A percentile compares a stretch with the other conserved stretches of the same genome.
These are phyloP conservation scores for Pythium oligandrum DNA, from an alignment of 352 stramenopile species.

Conservation along the genomic window DNA sequence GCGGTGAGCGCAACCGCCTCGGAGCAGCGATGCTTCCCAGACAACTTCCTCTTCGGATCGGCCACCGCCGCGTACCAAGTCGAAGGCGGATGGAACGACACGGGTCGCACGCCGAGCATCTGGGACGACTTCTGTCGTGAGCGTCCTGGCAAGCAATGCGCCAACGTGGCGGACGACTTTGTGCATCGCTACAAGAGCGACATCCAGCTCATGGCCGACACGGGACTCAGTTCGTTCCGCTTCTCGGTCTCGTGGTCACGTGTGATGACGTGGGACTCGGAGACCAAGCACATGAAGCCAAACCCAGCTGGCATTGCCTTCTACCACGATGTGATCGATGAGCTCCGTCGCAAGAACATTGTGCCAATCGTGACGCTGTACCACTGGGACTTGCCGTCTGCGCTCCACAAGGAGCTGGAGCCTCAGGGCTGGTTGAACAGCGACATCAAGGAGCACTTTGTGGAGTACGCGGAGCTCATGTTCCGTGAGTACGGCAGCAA, in stretches of 20 bases:
- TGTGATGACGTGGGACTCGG: conserved; percentile 79
- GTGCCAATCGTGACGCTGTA: conserved; percentile 94
- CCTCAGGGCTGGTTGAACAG: conserved; percentile 71
- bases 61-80: conserved; percentile 92
- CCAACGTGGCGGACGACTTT: conserved; percentile 92
- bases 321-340: conserved; percentile 91
- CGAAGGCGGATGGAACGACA: conserved; percentile 86
- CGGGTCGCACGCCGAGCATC: conserved; percentile 76
- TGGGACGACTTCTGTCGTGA: conserved; percentile 92
- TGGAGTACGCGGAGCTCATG: conserved; percentile 86
- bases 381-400: conserved; percentile 94
- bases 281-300: conserved; percentile 42
- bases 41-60: conserved; percentile 83
- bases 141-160: conserved; percentile 68
- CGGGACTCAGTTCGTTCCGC: conserved; percentile 89
- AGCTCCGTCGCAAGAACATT: conserved; percentile 70
- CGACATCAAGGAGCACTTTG: conserved; percentile 67
- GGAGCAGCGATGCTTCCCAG: conserved; percentile 45
- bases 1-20: too few species aligned
- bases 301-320: conserved; percentile 89
- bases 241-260: conserved; percentile 93
- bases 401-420: conserved; percentile 73
- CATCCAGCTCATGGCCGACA: conserved; percentile 89
- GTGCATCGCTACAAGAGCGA: conserved; percentile 89
- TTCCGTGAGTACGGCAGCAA: conserved; percentile 90